These are phyloP conservation scores for Saccharomycopsis fodiens DNA, from an alignment of 805 yeast genomes.

Conservation along the genomic window DNA sequence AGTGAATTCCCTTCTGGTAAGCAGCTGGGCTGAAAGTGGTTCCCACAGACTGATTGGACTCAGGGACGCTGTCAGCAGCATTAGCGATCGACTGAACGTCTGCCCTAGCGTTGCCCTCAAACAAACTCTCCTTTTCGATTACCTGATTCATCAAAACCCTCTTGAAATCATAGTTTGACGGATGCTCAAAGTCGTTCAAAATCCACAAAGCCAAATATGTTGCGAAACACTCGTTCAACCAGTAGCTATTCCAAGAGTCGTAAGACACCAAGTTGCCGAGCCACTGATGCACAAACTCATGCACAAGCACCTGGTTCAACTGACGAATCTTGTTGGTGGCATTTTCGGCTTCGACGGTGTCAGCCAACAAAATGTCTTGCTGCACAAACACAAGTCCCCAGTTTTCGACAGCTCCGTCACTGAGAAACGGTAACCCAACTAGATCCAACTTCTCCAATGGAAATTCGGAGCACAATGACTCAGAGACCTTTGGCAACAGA, in stretches of 20 bases:
- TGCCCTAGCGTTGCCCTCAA: conserved; percentile 29
- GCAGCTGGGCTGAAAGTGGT: conserved; percentile 42
- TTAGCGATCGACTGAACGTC: conserved; percentile 29
- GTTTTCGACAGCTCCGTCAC: conserved; percentile 79
- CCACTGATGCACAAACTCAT: conserved; percentile 78
- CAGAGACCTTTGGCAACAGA: conserved; percentile 39
- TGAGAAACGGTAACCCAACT: conserved; percentile 59
- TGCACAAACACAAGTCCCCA: conserved; percentile 62
- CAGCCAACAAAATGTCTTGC: conserved; percentile 37
- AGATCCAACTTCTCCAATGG: conserved; percentile 64
- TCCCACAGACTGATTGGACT: conserved; percentile 27
- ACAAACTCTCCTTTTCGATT: conserved; percentile 30
- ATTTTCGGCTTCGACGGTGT: conserved; percentile 22
- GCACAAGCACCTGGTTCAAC: conserved; percentile 51
- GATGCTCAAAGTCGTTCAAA: conserved; percentile 24
- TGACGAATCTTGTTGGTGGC: conserved; percentile 22
- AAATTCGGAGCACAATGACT: conserved; percentile 35
- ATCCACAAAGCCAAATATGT: conserved; percentile 57
- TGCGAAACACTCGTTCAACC: conserved; percentile 77
- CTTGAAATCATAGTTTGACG: conserved; percentile 22
- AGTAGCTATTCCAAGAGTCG: conserved; percentile 58
- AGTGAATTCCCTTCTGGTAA: conserved; percentile 54
- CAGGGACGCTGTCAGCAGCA: conserved; percentile 25
- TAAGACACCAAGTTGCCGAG: conserved; percentile 62
- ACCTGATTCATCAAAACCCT: conserved; percentile 22